These are phyloP conservation scores for Neurospora terricola DNA, from an alignment of 495 filamentous ascomycete species.

Conservation along the genomic window DNA sequence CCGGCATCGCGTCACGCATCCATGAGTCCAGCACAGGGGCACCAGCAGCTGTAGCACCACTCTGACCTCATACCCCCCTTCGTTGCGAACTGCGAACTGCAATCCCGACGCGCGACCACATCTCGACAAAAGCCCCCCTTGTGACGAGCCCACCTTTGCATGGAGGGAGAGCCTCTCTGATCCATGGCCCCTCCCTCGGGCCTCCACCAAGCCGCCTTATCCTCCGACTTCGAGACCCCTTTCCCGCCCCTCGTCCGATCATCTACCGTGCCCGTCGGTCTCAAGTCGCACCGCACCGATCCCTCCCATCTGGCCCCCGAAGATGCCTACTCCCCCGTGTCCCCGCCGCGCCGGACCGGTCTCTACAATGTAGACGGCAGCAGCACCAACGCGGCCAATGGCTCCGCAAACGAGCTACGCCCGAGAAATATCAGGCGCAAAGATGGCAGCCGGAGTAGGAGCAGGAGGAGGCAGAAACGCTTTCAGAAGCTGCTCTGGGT, in stretches of 20 bases:
- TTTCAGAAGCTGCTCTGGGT: conserved; percentile 99
- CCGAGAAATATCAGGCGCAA: conserved; percentile 23
- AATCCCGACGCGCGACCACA: not conserved
- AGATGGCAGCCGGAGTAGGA: conserved; percentile 25
- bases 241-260: conserved; percentile 26
- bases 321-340: conserved; percentile 62
- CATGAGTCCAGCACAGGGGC: not conserved
- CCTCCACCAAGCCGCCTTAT: conserved; percentile 19
- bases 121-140: not conserved
- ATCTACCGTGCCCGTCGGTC: conserved; percentile 28
- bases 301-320: conserved; percentile 63
- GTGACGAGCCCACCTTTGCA: conserved; percentile 7
- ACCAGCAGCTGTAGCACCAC: not conserved
- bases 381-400: conserved; percentile 3
- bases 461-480: conserved; percentile 50
- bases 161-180: conserved; percentile 9
- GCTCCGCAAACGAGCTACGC: conserved; percentile 4
- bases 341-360: conserved; percentile 45
- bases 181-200: conserved; percentile 29
- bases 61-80: not conserved
- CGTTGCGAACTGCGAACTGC: not conserved
- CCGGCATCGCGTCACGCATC: not conserved
- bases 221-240: conserved; percentile 19
- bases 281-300: conserved; percentile 29
- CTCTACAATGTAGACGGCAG: conserved; percentile 26